A percentile compares a stretch with the other conserved stretches of the same genome.
Conservation (phyloP, 306 rosid genomes). For the Vicia faba region DNA sequence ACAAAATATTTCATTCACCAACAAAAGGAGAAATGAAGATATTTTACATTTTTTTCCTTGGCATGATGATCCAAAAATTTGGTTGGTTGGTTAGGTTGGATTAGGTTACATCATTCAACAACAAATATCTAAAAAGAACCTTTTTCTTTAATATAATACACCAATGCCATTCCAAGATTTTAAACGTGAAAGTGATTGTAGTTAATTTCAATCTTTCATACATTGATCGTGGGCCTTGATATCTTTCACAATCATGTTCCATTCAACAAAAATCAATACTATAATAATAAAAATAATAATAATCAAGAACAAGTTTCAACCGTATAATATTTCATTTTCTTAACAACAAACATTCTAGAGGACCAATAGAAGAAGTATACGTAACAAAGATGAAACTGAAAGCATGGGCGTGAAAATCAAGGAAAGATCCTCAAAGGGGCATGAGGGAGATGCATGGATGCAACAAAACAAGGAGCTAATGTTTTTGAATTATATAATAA, state of each 20-base stretch:
- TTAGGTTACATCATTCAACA: constrained; percentile 36
- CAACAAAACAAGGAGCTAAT: neutral
- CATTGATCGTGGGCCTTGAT: neutral
- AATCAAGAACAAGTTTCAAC: neutral
- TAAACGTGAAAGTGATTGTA: constrained; percentile 26
- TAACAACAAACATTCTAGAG: neutral
- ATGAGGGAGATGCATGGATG: constrained; percentile 22
- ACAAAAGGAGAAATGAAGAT: constrained; percentile 24
- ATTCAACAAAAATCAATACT: neutral
- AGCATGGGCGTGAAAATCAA: constrained; percentile 21
- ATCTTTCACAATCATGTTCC: constrained; percentile 18
- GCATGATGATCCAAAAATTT: constrained; percentile 29
- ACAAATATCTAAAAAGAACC: constrained; percentile 32
- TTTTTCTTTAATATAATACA: constrained; percentile 12
- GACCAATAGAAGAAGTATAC: constrained; percentile 28
- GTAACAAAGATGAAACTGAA: neutral
- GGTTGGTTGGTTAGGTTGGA: constrained; percentile 28
- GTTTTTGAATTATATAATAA: neutral
- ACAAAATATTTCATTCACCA: constrained; percentile 13
- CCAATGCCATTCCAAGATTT: constrained; percentile 1
- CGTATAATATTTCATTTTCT: neutral
- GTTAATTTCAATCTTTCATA: neutral
- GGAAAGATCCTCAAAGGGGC: neutral
- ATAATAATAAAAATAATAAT: neutral
- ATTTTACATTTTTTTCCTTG: constrained; percentile 36